Conservation (phyloP, 2,329 filamentous ascomycete species). For the Sclerotiophoma versabilis region DNA sequence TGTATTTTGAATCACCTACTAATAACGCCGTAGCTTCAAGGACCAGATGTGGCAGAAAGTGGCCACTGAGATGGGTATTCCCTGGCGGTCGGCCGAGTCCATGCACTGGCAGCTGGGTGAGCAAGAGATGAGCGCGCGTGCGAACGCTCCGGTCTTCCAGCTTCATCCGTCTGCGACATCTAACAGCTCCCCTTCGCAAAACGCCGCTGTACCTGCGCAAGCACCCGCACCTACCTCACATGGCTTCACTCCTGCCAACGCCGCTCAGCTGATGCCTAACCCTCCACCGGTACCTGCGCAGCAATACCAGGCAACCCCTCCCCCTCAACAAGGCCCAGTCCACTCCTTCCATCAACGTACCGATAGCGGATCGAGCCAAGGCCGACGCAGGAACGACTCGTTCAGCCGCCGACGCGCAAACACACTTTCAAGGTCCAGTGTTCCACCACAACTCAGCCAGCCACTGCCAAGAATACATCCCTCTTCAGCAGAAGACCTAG, state of each 20-base stretch:
- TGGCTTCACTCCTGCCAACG: conserved; percentile 50
- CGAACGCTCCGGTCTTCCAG: conserved; percentile 86
- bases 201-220: conserved; percentile 33
- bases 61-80: conserved; percentile 91
- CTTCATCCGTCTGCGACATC: conserved; percentile 50
- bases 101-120: conserved; percentile 99
- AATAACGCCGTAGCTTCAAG: conserved; percentile 74
- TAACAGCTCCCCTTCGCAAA: conserved; percentile 40
- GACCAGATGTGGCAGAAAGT: conserved; percentile 98
- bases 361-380: conserved; percentile 43
- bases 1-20: conserved; percentile 21
- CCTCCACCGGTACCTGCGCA: conserved; percentile 32
- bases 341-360: conserved; percentile 45
- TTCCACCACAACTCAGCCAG: conserved; percentile 45
- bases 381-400: conserved; percentile 42
- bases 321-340: conserved; percentile 32
- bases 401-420: conserved; percentile 45
- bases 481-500: conserved; percentile 41
- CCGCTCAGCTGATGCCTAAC: conserved; percentile 45
- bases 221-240: conserved; percentile 36
- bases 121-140: conserved; percentile 89
- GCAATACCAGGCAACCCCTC: conserved; percentile 37
- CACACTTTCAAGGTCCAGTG: conserved; percentile 39
- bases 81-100: conserved; percentile 93
- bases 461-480: conserved; percentile 44